Percentiles rank a stretch among this genome's conserved stretches.
Evolutionary conservation across 1,284 basidiomycete species (phyloP).

Genomic region (Psilocybe mexicana): DNA sequence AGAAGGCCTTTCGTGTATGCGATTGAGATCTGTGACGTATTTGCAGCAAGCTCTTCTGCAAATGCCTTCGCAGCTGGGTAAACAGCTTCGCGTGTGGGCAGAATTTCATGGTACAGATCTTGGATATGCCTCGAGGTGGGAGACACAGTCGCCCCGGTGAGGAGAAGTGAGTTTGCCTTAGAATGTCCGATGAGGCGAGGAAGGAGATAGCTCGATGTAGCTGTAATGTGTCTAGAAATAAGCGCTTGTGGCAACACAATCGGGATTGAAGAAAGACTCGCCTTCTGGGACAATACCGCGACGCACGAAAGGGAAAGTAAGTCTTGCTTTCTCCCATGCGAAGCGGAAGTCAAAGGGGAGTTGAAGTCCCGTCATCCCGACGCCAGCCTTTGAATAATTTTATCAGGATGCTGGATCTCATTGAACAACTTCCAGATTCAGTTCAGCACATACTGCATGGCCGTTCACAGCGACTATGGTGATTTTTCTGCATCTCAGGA

Average conservation of each 20-base stretch:
- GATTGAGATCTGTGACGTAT: conserved; percentile 50
- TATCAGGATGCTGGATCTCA: background rate
- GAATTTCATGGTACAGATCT: conserved; percentile 46
- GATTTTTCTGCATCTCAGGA: conserved; percentile 56
- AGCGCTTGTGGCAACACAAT: too few species aligned
- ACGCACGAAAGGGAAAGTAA: conserved; percentile 55
- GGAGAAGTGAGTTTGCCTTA: conserved; percentile 49
- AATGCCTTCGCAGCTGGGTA: conserved; percentile 52
- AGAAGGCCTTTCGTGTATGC: conserved; percentile 54
- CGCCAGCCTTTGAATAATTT: conserved; percentile 40
- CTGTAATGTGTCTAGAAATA: conserved; percentile 27
- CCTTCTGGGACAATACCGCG: conserved; percentile 57
- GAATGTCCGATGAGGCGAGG: conserved; percentile 55
- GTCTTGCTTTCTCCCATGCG: conserved; percentile 52
- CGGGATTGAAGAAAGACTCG: conserved; percentile 15
- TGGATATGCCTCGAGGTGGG: conserved; percentile 46
- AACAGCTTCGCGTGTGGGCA: conserved; percentile 50
- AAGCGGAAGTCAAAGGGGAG: conserved; percentile 60
- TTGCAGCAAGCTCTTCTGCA: conserved; percentile 50
- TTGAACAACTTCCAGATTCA: background rate
- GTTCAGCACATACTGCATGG: conserved; percentile 44
- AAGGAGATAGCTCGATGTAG: conserved; percentile 52
- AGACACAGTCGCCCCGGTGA: conserved; percentile 45
- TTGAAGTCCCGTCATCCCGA: conserved; percentile 54
- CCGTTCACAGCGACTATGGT: conserved; percentile 60